Conservation (phyloP, 106 monocot species). For the Gastrodia elata region DNA sequence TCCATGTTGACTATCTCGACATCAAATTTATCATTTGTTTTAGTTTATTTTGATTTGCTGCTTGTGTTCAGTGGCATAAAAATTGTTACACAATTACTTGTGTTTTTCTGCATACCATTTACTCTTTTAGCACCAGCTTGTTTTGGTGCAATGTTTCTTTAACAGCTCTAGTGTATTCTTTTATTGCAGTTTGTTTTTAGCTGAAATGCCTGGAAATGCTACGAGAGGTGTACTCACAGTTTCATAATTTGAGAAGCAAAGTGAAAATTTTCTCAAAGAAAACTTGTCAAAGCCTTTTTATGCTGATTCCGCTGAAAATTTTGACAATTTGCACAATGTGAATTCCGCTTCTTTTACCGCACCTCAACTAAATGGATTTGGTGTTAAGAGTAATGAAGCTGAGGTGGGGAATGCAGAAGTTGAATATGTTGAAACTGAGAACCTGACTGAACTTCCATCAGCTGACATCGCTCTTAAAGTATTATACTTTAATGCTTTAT, state of each 20-base stretch:
- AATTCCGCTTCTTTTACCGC: conserved; percentile 12
- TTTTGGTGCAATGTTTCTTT: no score
- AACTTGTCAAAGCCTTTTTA: conserved; percentile 27
- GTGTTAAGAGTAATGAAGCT: conserved; percentile 21
- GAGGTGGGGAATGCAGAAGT: conserved; percentile 52
- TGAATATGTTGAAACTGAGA: conserved; percentile 87
- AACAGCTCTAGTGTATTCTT: no score
- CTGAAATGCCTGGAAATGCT: conserved; percentile 47
- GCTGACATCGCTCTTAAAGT: conserved; percentile 57
- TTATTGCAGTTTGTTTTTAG: no score
- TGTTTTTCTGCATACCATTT: no score
- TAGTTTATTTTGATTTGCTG: no score
- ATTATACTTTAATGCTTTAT: conserved; percentile 19
- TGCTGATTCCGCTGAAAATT: conserved; percentile 21
- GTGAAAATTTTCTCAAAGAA: conserved; percentile 31
- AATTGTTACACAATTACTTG: no score
- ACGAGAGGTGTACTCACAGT: conserved; percentile 29
- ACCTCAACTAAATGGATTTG: conserved; percentile 15
- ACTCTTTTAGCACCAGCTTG: no score
- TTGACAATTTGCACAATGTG: conserved; percentile 26
- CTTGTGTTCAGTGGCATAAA: no score
- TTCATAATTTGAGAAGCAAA: conserved; percentile 29
- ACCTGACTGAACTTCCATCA: conserved; percentile 56
- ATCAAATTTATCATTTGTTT: no score
- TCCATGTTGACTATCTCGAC: no score